Evolutionary conservation across 2,329 filamentous ascomycete species (phyloP).

Genomic region (Xylariales sp.): DNA sequence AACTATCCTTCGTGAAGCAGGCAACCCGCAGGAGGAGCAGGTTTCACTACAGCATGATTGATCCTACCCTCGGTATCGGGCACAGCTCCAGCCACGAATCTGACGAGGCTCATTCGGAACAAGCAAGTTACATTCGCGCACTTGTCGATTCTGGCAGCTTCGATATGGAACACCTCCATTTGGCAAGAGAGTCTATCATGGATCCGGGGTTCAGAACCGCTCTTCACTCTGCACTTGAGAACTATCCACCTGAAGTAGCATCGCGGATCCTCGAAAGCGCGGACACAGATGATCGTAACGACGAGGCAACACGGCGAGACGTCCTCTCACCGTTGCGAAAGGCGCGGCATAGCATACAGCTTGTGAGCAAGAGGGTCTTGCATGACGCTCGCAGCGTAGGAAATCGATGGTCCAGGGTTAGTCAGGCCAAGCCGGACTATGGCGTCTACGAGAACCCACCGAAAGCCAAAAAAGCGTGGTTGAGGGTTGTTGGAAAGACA

Average conservation of each 20-base stretch:
- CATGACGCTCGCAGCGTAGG: no score
- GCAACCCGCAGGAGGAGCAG: no score
- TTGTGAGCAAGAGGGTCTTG: not conserved
- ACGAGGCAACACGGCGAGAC: no score
- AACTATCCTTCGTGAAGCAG: no score
- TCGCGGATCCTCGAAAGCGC: not conserved
- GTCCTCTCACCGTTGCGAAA: not conserved
- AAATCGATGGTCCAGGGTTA: no score
- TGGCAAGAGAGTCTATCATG: not conserved
- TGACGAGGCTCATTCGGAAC: not conserved
- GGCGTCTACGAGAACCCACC: no score
- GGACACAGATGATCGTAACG: no score
- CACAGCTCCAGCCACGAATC: not conserved
- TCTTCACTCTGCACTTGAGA: not conserved
- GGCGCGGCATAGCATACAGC: not conserved
- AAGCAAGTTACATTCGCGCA: not conserved
- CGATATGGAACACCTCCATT: not conserved
- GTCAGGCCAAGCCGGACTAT: no score
- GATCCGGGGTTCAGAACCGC: not conserved
- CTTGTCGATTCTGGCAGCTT: not conserved
- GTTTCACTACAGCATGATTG: not conserved
- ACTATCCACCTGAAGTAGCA: not conserved
- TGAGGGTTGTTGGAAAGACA: no score
- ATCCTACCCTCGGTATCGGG: not conserved
- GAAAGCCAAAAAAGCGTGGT: no score